Conservation (phyloP, 768 basidiomycete genomes). For the Termitomyces sp. region DNA sequence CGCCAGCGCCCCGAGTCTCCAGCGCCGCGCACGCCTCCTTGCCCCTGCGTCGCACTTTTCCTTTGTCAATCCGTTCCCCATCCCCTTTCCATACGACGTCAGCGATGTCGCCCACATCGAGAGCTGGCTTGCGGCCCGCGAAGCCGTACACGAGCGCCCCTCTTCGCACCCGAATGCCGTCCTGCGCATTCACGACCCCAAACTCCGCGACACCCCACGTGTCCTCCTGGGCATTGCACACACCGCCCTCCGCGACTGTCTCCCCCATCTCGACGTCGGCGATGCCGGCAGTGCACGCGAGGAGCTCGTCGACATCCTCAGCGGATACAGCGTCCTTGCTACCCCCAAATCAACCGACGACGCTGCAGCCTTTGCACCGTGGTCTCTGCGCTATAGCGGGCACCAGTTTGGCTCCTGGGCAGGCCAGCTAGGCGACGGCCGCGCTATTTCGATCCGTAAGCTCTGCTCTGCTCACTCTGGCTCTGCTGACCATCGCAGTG, state of each 20-base stretch:
- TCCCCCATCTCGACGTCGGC: slow-evolving; percentile 84
- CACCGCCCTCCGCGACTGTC: slow-evolving; percentile 61
- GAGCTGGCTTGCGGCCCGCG: slow-evolving; percentile 64
- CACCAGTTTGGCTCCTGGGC: slow-evolving; percentile 90
- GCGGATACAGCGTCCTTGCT: slow-evolving; percentile 71
- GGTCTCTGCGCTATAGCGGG: slow-evolving; percentile 88
- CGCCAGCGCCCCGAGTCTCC: slow-evolving; percentile 50
- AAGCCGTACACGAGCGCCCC: slow-evolving; percentile 38
- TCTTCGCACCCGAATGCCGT: slow-evolving; percentile 14
- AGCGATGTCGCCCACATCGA: slow-evolving; percentile 76
- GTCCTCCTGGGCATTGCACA: slow-evolving; percentile 71
- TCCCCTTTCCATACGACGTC: slow-evolving; percentile 80
- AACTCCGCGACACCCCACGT: slow-evolving; percentile 44
- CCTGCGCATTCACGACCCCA: slow-evolving; percentile 38
- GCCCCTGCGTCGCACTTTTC: slow-evolving; percentile 61
- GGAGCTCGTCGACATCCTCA: slow-evolving; percentile 76
- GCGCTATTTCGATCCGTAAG: slow-evolving; percentile 78
- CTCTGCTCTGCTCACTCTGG: background rate
- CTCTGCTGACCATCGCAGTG: slow-evolving; percentile 35
- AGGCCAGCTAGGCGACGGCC: slow-evolving; percentile 92
- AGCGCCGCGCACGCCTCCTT: slow-evolving; percentile 64
- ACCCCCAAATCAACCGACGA: slow-evolving; percentile 18
- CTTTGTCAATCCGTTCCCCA: slow-evolving; percentile 77
- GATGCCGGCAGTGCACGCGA: slow-evolving; percentile 58
- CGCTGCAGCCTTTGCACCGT: slow-evolving; percentile 53